Evolutionary conservation across 2,329 filamentous ascomycete genomes (phyloP), one percentile per base, ranked within the genome.

Genomic region (Diplodia corticola): DNA sequence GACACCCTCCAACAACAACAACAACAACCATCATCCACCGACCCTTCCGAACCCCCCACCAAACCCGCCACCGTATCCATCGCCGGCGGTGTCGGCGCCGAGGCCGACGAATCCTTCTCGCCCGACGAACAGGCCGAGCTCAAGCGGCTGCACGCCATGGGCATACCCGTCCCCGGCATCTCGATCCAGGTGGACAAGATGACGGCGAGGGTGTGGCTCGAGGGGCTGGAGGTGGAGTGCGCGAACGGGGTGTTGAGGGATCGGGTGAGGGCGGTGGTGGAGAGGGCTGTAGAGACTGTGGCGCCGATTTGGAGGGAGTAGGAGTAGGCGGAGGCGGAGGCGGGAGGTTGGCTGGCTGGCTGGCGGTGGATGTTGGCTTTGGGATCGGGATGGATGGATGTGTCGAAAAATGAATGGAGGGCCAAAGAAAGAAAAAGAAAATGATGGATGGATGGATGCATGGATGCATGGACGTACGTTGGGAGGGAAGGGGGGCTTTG

Each of bases 161-260:
- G 94, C 2, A 94, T 98, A 35, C 93, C 94, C 0, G 92, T 97
- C 0, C 95, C 95, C 0, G 95, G 94, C 0, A 84, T 99, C 17
- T 87, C 90, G 68, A 92, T 99, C 78, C 89, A 86, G 72, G 90
- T 97, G 4, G 94, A 98, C 73, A 95, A 92, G 80, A 89, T 93
- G 79, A 84, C 90, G 63, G 95, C 94, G 6, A 91, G 88, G 68
- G 89, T 99, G 6, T 98, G 94, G 93, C 81, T 99, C 46, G 95
- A 98, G 82, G 88, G 91, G 71, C 79, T 98, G 51, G 92, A 96
- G 71, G 91, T 99, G 4, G 95, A 98, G 78, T 96, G 92, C 76
- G 81, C 81, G 64, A 92, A 92, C 69, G 87, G 88, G 69, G 87
- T 92, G 20, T 86, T 97, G 73, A 88, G 88, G 54, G 94, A 96